Percentiles rank a stretch among this genome's conserved stretches.
These are phyloP conservation scores for Entomophthora muscae DNA, from an alignment of 371 early-diverging fungal species.

Conservation along the genomic window DNA sequence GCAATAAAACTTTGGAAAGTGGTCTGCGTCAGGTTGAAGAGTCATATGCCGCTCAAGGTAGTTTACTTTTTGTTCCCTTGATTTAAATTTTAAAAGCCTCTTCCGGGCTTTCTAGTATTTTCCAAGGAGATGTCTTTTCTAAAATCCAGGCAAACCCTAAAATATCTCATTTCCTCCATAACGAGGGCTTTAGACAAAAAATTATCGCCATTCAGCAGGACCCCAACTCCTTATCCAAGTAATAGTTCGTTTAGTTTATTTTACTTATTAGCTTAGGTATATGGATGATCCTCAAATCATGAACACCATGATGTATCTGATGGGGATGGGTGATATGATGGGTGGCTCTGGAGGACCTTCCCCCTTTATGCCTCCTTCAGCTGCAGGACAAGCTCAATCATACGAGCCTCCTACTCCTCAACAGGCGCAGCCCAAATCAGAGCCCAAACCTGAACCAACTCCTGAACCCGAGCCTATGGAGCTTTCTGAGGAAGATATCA, in stretches of 20 bases:
- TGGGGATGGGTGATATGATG: slow-evolving; percentile 41
- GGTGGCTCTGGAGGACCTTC: slow-evolving; percentile 13
- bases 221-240: slow-evolving; percentile 25
- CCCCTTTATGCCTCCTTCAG: slow-evolving; percentile 10
- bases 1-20: slow-evolving; percentile 44
- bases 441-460: slow-evolving; percentile 13
- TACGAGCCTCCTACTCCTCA: slow-evolving; percentile 9
- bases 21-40: slow-evolving; percentile 47
- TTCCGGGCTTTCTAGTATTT: slow-evolving; percentile 12
- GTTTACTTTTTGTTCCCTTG: not conserved
- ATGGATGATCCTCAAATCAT: slow-evolving; percentile 54
- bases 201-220: slow-evolving; percentile 44
- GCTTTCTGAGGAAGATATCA: slow-evolving; percentile 25
- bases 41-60: slow-evolving; percentile 9
- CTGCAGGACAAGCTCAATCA: slow-evolving; percentile 8
- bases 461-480: slow-evolving; percentile 17
- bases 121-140: slow-evolving; percentile 41
- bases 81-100: not conserved
- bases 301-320: slow-evolving; percentile 42
- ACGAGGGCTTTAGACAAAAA: slow-evolving; percentile 50
- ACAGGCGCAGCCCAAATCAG: slow-evolving; percentile 11
- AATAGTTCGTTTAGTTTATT: slow-evolving; percentile 8
- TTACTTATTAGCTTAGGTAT: not conserved
- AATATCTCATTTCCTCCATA: slow-evolving; percentile 36
- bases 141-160: slow-evolving; percentile 68